Evolutionary conservation across 495 filamentous ascomycete genomes (phyloP), one percentile per base, ranked within the genome.

Genomic region (Ascodesmis nigricans): DNA sequence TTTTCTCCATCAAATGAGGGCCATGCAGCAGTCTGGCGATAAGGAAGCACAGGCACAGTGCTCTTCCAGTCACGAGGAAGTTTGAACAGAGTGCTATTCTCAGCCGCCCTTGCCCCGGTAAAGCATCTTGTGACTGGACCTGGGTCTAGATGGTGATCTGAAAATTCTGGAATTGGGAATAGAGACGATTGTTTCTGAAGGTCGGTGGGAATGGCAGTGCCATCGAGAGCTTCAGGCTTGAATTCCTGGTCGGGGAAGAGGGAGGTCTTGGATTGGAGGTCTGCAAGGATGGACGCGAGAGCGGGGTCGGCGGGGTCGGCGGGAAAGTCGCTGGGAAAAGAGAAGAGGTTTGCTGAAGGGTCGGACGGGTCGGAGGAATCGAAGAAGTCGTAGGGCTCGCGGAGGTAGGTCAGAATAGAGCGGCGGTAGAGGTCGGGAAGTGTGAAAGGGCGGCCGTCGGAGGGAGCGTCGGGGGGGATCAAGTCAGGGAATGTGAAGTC

Each of bases 341-440:
- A 50, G 50, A n/a, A 50, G 39, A 10, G 39, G 33, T n/a, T 36
- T 42, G 16, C 43, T 27, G 3, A 13, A 15, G 10, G 47, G 36
- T 7, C 38, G 35, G 15, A 43, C 42, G 4, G 31, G 33, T n/a
- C n/a, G n/a, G n/a, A n/a, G n/a, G n/a, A n/a, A n/a, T n/a, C n/a
- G n/a, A n/a, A n/a, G n/a, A n/a, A n/a, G n/a, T n/a, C n/a, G n/a
- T n/a, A n/a, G n/a, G n/a, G n/a, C n/a, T n/a, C n/a, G n/a, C n/a
- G n/a, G n/a, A n/a, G n/a, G n/a, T n/a, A n/a, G 2, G 42, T 31
- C 5, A 69, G 58, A 21, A 46, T 50, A 3, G 65, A 70, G 7
- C 58, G 50, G 29, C 55, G 58, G 64, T 66, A 74, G 25, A 79
- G 63, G 42, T 73, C 66, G 15, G 73, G 73, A 34, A 80, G 70